Base-by-base conservation (phyloP, 257 asterid species). In the Coffea canephora region DNA sequence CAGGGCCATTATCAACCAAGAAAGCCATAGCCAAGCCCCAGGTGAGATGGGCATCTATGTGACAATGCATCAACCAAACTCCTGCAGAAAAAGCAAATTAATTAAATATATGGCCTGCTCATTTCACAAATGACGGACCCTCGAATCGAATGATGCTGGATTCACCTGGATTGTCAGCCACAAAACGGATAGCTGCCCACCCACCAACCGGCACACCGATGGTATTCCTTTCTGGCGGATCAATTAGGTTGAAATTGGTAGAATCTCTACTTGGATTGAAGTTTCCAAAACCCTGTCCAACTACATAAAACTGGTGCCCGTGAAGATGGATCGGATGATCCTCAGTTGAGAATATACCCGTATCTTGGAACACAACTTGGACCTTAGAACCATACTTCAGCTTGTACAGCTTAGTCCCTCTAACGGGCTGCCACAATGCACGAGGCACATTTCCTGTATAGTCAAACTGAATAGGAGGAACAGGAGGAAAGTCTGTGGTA, bases 271-370 rank as follows among this genome's bases (percentile, higher is more conserved):
- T 73, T 9, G 92, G 82, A 76, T 91, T 83, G 68, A 77, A 91
- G 86, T 91, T 91, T 2, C 96, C 94, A 27, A 83, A 88, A 9
- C 94, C 94, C 61, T 86, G 89, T 75, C 92, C 96, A 5, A 91
- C 94, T 1, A 89, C 85, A 71, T 77, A 85, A 84, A 91, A 91
- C 65, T 90, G 93, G 83, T 91, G 87, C 0, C 94, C 96, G 19
- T 91, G 96, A 25, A 91, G 91, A 85, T 91, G 96, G 14, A 91
- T 85, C 0, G 94, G 96, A 36, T 91, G 96, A 23, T 91, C 90
- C 83, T 91, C 96, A 0, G 90, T 89, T 0, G 92, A 55, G 67
- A 91, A 69, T 1, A 91, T 91, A 16, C 92, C 91, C 5, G 94
- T 91, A 65, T 88, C 96, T 65, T 91, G 96, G 81, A 89, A 76